Conservation (phyloP, 805 yeast genomes). For the Naumovozyma dairenensis region DNA sequence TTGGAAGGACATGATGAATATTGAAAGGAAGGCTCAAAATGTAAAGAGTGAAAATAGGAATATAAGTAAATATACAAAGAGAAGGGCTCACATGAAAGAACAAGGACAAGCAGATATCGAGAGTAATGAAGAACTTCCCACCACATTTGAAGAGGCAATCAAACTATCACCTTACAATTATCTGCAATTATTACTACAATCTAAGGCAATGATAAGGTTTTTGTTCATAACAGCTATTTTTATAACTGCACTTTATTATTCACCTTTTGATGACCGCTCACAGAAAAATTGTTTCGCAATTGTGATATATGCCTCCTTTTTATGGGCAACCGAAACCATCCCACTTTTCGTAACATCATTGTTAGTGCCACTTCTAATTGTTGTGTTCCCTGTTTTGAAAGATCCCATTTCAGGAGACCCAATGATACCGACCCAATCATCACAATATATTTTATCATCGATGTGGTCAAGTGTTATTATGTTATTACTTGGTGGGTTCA, state of each 20-base stretch:
- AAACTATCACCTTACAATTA: slow-evolving; percentile 10
- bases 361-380: slow-evolving; percentile 71
- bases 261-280: slow-evolving; percentile 51
- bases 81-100: slow-evolving; percentile 9
- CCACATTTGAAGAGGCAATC: slow-evolving; percentile 13
- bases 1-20: slow-evolving; percentile 92
- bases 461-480: slow-evolving; percentile 96
- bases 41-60: slow-evolving; percentile 37
- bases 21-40: slow-evolving; percentile 79
- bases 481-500: slow-evolving; percentile 85
- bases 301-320: slow-evolving; percentile 65
- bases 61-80: slow-evolving; percentile 2
- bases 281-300: slow-evolving; percentile 77
- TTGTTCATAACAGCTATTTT: slow-evolving; percentile 41
- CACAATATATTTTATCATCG: slow-evolving; percentile 61
- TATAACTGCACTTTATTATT: slow-evolving; percentile 32
- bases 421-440: slow-evolving; percentile 53
- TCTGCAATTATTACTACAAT: slow-evolving; percentile 5
- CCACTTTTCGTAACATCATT: slow-evolving; percentile 87
- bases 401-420: slow-evolving; percentile 39
- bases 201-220: slow-evolving; percentile 32
- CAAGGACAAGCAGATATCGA: too few relatives aligned
- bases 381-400: slow-evolving; percentile 58
- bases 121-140: slow-evolving; percentile 8
- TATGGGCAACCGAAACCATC: slow-evolving; percentile 86